phyloP scores from a whole-genome alignment of 2,329 filamentous ascomycete genomes.

The Dactylonectria estremocensis region DNA sequence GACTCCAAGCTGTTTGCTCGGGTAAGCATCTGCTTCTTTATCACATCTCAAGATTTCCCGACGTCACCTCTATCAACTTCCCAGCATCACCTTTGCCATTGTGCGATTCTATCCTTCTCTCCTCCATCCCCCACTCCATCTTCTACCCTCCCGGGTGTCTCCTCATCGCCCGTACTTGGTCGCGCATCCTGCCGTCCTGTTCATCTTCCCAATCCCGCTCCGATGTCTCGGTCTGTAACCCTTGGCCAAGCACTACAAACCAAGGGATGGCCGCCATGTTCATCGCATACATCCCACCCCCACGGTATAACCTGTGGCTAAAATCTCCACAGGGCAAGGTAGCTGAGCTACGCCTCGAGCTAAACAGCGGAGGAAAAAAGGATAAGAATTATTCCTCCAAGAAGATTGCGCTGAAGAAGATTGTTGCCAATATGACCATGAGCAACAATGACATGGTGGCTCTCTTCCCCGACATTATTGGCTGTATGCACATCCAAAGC shows the following conservation, averaged over 20 bases:
- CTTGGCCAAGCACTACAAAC: constrained; percentile 25
- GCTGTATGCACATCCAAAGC: constrained; percentile 94
- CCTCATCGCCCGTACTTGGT: constrained; percentile 3
- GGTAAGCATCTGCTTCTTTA: constrained; percentile 69
- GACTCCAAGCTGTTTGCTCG: constrained; percentile 99
- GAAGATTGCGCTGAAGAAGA: constrained; percentile 99
- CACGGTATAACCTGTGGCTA: constrained; percentile 64
- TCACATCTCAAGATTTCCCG: constrained; percentile 38
- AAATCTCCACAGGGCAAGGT: constrained; percentile 92
- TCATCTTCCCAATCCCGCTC: constrained; percentile 13
- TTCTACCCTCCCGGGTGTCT: background rate
- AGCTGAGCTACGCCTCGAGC: constrained; percentile 93
- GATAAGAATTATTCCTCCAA: constrained; percentile 96
- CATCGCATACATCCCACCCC: constrained; percentile 66
- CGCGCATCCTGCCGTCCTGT: constrained; percentile 9
- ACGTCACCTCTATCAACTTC: constrained; percentile 31
- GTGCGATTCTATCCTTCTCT: constrained; percentile 21
- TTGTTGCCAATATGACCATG: constrained; percentile 99
- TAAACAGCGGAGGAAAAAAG: constrained; percentile 95
- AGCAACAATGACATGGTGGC: constrained; percentile 99
- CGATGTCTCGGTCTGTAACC: constrained; percentile 29
- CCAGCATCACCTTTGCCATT: constrained; percentile 14
- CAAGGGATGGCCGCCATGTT: constrained; percentile 61
- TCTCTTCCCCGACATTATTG: constrained; percentile 94
- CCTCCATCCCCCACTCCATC: constrained; percentile 1